phyloP scores from a whole-genome alignment of 805 yeast genomes.

The Myxozyma monticola region DNA sequence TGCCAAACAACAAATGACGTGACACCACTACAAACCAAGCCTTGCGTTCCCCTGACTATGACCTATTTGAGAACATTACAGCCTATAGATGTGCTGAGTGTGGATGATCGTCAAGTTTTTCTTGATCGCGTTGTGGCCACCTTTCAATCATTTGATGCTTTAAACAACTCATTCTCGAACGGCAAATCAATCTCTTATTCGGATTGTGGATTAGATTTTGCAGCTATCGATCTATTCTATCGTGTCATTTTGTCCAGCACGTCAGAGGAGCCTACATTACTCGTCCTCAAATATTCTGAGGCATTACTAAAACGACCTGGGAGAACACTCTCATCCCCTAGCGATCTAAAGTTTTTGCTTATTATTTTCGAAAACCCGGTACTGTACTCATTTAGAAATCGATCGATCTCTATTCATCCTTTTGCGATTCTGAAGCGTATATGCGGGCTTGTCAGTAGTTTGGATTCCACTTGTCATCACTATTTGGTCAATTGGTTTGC shows the following conservation, averaged over 20 bases:
- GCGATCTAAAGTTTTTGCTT: slow-evolving; percentile 57
- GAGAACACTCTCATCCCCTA: slow-evolving; percentile 42
- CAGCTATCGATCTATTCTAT: slow-evolving; percentile 51
- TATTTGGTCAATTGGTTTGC: slow-evolving; percentile 60
- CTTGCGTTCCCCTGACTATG: neutral
- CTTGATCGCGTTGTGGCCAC: slow-evolving; percentile 48
- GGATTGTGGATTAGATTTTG: slow-evolving; percentile 51
- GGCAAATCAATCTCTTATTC: slow-evolving; percentile 44
- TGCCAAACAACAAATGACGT: slow-evolving; percentile 45
- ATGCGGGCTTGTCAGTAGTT: slow-evolving; percentile 64
- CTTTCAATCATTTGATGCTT: slow-evolving; percentile 49
- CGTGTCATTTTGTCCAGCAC: slow-evolving; percentile 55
- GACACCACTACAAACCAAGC: slow-evolving; percentile 15
- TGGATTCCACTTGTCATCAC: slow-evolving; percentile 44
- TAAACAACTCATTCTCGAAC: slow-evolving; percentile 58
- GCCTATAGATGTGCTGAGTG: slow-evolving; percentile 43
- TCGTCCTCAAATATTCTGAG: slow-evolving; percentile 53
- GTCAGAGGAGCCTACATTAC: slow-evolving; percentile 54
- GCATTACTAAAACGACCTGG: slow-evolving; percentile 56
- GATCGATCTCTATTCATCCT: slow-evolving; percentile 55
- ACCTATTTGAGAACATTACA: slow-evolving; percentile 2
- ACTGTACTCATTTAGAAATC: slow-evolving; percentile 44
- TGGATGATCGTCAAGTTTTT: slow-evolving; percentile 39
- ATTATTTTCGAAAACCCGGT: slow-evolving; percentile 69
- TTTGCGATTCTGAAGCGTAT: slow-evolving; percentile 55